Percentiles rank a stretch among this genome's conserved stretches.
phyloP scores from a whole-genome alignment of 352 stramenopile genomes.

The Phytophthora aleatoria region DNA sequence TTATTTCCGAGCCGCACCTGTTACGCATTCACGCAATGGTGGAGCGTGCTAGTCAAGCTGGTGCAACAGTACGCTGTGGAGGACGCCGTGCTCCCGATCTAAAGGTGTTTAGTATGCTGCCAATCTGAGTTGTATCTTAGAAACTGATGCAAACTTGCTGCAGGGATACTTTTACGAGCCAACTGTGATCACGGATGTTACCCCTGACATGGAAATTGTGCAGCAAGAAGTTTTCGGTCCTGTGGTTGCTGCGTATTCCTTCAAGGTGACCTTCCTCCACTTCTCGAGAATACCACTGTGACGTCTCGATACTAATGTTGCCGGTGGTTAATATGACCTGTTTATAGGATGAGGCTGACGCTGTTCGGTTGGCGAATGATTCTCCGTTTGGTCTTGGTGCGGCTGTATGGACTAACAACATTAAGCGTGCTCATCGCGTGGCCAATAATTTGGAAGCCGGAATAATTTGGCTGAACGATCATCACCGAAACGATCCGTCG shows the following conservation, averaged over 20 bases:
- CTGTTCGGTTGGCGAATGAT: constrained; percentile 78
- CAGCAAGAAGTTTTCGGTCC: constrained; percentile 90
- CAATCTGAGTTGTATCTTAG: neutral
- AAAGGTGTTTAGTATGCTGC: constrained; percentile 13
- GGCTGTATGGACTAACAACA: constrained; percentile 85
- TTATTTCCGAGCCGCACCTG: constrained; percentile 64
- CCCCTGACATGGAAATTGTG: constrained; percentile 75
- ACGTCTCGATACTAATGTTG: constrained; percentile 27
- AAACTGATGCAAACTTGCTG: constrained; percentile 5
- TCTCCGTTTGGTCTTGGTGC: constrained; percentile 83
- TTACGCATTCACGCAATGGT: constrained; percentile 77
- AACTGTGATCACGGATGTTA: constrained; percentile 88
- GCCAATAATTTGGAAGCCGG: constrained; percentile 84
- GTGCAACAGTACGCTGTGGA: constrained; percentile 76
- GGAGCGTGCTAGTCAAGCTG: constrained; percentile 73
- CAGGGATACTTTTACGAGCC: constrained; percentile 92
- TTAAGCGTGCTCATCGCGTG: constrained; percentile 81
- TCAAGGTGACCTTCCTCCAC: constrained; percentile 26
- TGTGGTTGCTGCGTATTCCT: constrained; percentile 60
- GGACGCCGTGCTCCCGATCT: constrained; percentile 58
- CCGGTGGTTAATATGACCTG: neutral
- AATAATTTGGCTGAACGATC: constrained; percentile 93
- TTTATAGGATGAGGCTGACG: constrained; percentile 70
- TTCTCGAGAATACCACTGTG: neutral
- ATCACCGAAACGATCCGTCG: constrained; percentile 59